Base-by-base conservation (phyloP, 2,329 filamentous ascomycete genomes). In the Cordyceps militaris region DNA sequence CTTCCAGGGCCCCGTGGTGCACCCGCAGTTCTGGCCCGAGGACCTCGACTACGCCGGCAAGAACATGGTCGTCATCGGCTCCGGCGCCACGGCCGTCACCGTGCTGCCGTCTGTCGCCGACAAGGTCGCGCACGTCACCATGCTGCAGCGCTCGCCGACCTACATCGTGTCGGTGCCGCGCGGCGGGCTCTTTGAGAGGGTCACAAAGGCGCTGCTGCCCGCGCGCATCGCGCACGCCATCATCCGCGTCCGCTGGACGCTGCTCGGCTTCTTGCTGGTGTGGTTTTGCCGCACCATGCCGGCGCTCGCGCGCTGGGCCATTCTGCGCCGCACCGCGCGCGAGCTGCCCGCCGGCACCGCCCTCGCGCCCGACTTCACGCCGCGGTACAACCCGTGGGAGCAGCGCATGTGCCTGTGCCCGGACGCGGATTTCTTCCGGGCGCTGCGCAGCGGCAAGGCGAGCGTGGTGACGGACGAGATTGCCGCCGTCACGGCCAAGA, bases 1-100 rank as follows among this genome's bases (percentile, higher is more conserved):
- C 19, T 92, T 91, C 73, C 79, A 78, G 57, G 87, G 87, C 32
- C 69, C 76, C 30, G 74, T 84, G 7, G 74, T 87, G 4, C 87
- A 90, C 61, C 87, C 87, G 0, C 87, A 91, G 65, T 90, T 87
- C 76, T 93, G 89, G 89, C 87, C 87, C 0, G 74, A 86, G 57
- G 77, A 84, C 49, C 73, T 88, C 40, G 80, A 89, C 64, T 87
- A 87, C 67, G 71, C 76, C 6, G 76, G 77, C 68, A 90, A 91
- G 70, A 81, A 82, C 46, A 76, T 93, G 23, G 79, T 89, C 44
- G 77, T 93, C 59, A 82, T 94, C 61, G 89, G 89, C 16, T 87
- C 82, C 16, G 91, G 91, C 8, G 90, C 90, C 2, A 95, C 91
- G 0, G 87, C 89, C 7, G 73, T 93, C 50, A 94, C 90, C 0